These are phyloP conservation scores for Neonectria sp. DNA, from an alignment of 2,329 filamentous ascomycete genomes.

Conservation along the genomic window DNA sequence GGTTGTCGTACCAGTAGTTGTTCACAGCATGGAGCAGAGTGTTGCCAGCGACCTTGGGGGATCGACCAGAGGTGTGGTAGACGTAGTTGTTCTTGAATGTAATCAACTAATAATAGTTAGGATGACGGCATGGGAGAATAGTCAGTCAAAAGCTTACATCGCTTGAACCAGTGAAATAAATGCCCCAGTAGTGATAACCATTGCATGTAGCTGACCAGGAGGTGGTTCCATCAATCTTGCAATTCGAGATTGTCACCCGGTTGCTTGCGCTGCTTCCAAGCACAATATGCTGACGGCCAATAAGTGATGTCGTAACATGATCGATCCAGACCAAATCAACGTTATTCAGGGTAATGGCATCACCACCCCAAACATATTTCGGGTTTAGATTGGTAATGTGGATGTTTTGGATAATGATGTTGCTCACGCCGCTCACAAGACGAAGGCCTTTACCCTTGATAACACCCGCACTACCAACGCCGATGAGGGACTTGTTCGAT, in stretches of 20 bases:
- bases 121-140: background rate
- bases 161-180: conserved; percentile 67
- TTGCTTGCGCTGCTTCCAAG: conserved; percentile 65
- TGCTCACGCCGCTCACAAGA: conserved; percentile 60
- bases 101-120: conserved; percentile 48
- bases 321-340: conserved; percentile 63
- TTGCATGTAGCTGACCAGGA: conserved; percentile 70
- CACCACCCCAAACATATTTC: conserved; percentile 71
- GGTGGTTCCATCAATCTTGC: conserved; percentile 67
- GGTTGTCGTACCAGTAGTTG: conserved; percentile 71
- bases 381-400: conserved; percentile 68
- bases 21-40: conserved; percentile 70
- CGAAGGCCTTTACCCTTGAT: conserved; percentile 71
- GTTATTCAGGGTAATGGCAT: conserved; percentile 66
- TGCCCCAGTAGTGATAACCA: conserved; percentile 70
- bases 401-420: conserved; percentile 73
- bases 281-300: conserved; percentile 72
- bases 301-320: conserved; percentile 67
- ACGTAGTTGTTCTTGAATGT: conserved; percentile 73
- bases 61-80: conserved; percentile 68
- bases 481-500: conserved; percentile 71
- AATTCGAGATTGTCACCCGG: conserved; percentile 72
- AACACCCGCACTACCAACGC: conserved; percentile 65
- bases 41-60: conserved; percentile 69
- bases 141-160: conserved; percentile 54